Percentiles rank a stretch among this genome's conserved stretches.
phyloP scores from a whole-genome alignment of 169 alveolate species.

The Babesia gibsoni region DNA sequence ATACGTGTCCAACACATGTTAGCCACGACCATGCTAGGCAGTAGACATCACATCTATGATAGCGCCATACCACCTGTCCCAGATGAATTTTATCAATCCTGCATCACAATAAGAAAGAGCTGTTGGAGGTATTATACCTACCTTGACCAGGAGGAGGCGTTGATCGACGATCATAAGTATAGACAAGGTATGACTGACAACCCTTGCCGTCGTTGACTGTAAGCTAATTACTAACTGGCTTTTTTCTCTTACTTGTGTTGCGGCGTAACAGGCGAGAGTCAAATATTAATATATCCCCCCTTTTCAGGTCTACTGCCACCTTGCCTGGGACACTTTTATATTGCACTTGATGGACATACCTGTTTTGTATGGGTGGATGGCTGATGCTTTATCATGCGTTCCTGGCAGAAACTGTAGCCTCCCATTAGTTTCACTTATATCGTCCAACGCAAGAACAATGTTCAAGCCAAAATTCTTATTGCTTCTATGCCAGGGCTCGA shows the following conservation, averaged over 20 bases:
- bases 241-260: slow-evolving; percentile 34
- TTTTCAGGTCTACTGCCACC: slow-evolving; percentile 49
- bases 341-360: not conserved
- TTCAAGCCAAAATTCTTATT: slow-evolving; percentile 36
- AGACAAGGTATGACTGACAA: slow-evolving; percentile 49
- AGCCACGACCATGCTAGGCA: not conserved
- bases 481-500: slow-evolving; percentile 62
- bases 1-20: not conserved
- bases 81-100: slow-evolving; percentile 29
- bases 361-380: not conserved
- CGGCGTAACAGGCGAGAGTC: slow-evolving; percentile 54
- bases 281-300: slow-evolving; percentile 54
- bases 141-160: slow-evolving; percentile 68
- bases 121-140: not conserved
- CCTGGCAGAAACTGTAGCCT: slow-evolving; percentile 59
- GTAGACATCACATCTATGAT: slow-evolving; percentile 25
- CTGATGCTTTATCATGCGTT: slow-evolving; percentile 15
- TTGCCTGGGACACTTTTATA: slow-evolving; percentile 20
- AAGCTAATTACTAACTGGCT: too few species aligned
- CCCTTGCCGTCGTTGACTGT: slow-evolving; percentile 50
- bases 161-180: slow-evolving; percentile 38
- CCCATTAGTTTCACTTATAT: slow-evolving; percentile 27
- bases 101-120: not conserved
- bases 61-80: slow-evolving; percentile 44
- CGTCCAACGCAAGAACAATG: slow-evolving; percentile 44